These are phyloP conservation scores for Didymella pinodella DNA, from an alignment of 2,329 filamentous ascomycete genomes.

Conservation along the genomic window DNA sequence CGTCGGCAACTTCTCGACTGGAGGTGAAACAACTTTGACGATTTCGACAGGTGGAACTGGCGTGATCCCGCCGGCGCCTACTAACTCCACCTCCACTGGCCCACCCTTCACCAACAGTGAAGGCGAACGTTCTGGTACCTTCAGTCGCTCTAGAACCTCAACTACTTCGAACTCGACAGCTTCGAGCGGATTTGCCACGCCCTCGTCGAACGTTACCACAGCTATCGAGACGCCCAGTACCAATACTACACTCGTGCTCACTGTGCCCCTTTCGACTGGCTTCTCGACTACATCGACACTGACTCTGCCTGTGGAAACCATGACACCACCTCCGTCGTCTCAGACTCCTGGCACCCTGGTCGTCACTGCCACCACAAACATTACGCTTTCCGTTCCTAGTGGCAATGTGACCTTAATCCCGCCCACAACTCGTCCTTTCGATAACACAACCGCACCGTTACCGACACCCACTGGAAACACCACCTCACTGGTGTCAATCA, in stretches of 20 bases:
- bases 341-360: constrained; percentile 16
- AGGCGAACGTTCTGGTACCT: not conserved
- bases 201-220: constrained; percentile 2
- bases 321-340: not conserved
- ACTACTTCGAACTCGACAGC: constrained; percentile 14
- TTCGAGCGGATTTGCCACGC: constrained; percentile 17
- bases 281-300: constrained; percentile 7
- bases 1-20: constrained; percentile 18
- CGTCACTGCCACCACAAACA: constrained; percentile 8
- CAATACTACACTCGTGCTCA: constrained; percentile 5
- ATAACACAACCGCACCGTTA: constrained; percentile 7
- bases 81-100: constrained; percentile 5
- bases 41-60: constrained; percentile 5
- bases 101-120: not conserved
- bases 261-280: constrained; percentile 8
- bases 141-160: constrained; percentile 6
- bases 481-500: constrained; percentile 6
- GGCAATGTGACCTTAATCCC: constrained; percentile 16
- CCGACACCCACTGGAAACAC: constrained; percentile 18
- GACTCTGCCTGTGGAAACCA: constrained; percentile 8
- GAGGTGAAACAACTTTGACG: constrained; percentile 4
- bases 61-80: constrained; percentile 9
- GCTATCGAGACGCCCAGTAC: constrained; percentile 6
- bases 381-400: constrained; percentile 17
- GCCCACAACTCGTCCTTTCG: constrained; percentile 14